A percentile compares a stretch with the other conserved stretches of the same genome.
These are phyloP conservation scores for Amauroascus verrucosus DNA, from an alignment of 2,329 filamentous ascomycete species.

Conservation along the genomic window DNA sequence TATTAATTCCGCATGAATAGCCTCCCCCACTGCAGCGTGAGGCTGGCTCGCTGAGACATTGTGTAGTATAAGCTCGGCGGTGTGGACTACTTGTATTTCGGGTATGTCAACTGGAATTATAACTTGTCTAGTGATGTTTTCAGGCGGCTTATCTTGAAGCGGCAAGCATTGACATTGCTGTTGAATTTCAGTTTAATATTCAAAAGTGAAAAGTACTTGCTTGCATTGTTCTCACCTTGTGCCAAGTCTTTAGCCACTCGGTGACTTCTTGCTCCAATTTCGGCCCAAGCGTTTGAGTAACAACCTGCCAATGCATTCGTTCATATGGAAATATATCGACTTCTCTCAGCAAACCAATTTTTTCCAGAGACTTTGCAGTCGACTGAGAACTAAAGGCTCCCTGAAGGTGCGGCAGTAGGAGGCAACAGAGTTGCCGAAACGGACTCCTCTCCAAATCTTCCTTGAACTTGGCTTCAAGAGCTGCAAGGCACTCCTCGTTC, in stretches of 20 bases:
- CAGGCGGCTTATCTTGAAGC: slow-evolving; percentile 24
- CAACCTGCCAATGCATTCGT: slow-evolving; percentile 44
- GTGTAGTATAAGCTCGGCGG: slow-evolving; percentile 42
- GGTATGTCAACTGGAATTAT: slow-evolving; percentile 85
- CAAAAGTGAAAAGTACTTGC: neutral
- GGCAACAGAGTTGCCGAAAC: slow-evolving; percentile 38
- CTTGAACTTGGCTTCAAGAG: slow-evolving; percentile 39
- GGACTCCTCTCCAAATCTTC: slow-evolving; percentile 39
- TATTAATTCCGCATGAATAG: slow-evolving; percentile 38
- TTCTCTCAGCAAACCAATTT: slow-evolving; percentile 45
- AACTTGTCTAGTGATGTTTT: slow-evolving; percentile 51
- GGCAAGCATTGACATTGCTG: slow-evolving; percentile 28
- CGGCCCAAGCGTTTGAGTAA: slow-evolving; percentile 43
- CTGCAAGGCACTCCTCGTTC: slow-evolving; percentile 56
- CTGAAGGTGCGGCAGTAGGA: slow-evolving; percentile 44
- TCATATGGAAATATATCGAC: slow-evolving; percentile 44
- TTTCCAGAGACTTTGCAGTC: slow-evolving; percentile 43
- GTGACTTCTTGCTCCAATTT: slow-evolving; percentile 34
- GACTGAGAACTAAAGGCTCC: slow-evolving; percentile 38
- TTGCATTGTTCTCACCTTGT: slow-evolving; percentile 36
- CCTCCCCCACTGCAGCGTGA: slow-evolving; percentile 34
- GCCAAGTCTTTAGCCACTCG: slow-evolving; percentile 38
- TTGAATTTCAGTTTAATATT: neutral
- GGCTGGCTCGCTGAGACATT: slow-evolving; percentile 21
- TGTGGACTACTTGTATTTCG: slow-evolving; percentile 70